Percentiles rank a stretch among this genome's conserved stretches.
Conservation (phyloP, 306 rosid genomes). For the Calophaca sinica region DNA sequence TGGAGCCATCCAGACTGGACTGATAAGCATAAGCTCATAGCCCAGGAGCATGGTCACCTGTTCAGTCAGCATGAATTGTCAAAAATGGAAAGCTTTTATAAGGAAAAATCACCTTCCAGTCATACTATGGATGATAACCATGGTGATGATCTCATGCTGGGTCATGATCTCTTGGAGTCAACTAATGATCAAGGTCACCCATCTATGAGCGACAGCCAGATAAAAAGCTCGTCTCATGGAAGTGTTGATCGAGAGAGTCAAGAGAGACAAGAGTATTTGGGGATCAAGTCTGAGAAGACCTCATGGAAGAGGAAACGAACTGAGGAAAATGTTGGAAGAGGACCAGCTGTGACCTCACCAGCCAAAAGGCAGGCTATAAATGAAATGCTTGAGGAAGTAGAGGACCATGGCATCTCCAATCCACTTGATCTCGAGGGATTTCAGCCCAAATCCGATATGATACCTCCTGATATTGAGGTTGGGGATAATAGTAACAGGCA, state of each 20-base stretch:
- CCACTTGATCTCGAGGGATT: slow-evolving; percentile 41
- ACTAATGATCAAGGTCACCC: slow-evolving; percentile 48
- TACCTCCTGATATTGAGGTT: slow-evolving; percentile 45
- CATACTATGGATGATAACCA: slow-evolving; percentile 41
- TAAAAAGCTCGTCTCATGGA: slow-evolving; percentile 29
- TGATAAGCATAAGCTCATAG: slow-evolving; percentile 61
- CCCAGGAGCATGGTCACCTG: slow-evolving; percentile 64
- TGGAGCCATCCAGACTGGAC: slow-evolving; percentile 83
- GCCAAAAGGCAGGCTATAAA: slow-evolving; percentile 40
- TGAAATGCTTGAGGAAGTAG: slow-evolving; percentile 41
- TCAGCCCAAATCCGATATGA: slow-evolving; percentile 37
- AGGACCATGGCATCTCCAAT: slow-evolving; percentile 38
- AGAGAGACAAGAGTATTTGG: slow-evolving; percentile 41
- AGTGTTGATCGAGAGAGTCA: slow-evolving; percentile 47
- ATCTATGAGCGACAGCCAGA: slow-evolving; percentile 28
- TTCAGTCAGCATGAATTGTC: slow-evolving; percentile 31
- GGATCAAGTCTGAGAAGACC: slow-evolving; percentile 47
- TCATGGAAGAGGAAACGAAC: slow-evolving; percentile 48
- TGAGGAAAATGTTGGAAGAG: slow-evolving; percentile 41
- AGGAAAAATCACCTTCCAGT: slow-evolving; percentile 36
- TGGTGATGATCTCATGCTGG: slow-evolving; percentile 38
- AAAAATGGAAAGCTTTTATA: slow-evolving; percentile 37
- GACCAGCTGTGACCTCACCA: slow-evolving; percentile 42
- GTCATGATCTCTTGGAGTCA: slow-evolving; percentile 42
- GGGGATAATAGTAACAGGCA: not conserved